These are phyloP conservation scores for Amorphotheca resinae DNA, from an alignment of 495 filamentous ascomycete species.

Conservation along the genomic window DNA sequence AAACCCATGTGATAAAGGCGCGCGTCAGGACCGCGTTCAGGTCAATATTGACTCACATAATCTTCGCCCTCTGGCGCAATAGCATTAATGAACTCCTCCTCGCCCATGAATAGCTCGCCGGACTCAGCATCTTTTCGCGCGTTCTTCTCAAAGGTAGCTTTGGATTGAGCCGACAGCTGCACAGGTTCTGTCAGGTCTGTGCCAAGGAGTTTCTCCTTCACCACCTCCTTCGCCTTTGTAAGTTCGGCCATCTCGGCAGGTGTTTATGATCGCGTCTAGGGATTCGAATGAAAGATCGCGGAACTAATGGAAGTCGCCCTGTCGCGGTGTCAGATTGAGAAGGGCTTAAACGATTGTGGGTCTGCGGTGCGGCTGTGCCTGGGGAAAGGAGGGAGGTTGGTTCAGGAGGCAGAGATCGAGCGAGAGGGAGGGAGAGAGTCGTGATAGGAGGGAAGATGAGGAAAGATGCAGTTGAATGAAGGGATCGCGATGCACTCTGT, in stretches of 20 bases:
- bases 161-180: conserved; percentile 55
- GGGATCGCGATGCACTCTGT: too few relatives aligned
- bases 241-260: conserved; percentile 14
- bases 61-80: conserved; percentile 80
- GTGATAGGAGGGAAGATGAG: too few relatives aligned
- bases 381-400: too few relatives aligned
- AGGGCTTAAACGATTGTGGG: too few relatives aligned
- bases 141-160: conserved; percentile 62
- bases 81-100: conserved; percentile 78
- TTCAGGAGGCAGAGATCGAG: too few relatives aligned
- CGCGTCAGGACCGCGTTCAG: background rate
- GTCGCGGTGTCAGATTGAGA: too few relatives aligned
- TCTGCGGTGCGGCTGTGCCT: too few relatives aligned
- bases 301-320: too few relatives aligned
- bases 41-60: conserved; percentile 52
- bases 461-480: too few relatives aligned
- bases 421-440: too few relatives aligned
- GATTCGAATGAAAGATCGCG: too few relatives aligned
- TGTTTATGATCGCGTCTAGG: background rate
- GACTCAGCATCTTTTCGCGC: conserved; percentile 60
- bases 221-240: conserved; percentile 34
- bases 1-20: conserved; percentile 7
- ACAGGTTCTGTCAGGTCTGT: conserved; percentile 33
- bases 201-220: conserved; percentile 70
- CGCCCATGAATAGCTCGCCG: conserved; percentile 67